A percentile compares a stretch with the other conserved stretches of the same genome.
phyloP scores from a whole-genome alignment of 768 basidiomycete species.

The Amanita exitialis region DNA sequence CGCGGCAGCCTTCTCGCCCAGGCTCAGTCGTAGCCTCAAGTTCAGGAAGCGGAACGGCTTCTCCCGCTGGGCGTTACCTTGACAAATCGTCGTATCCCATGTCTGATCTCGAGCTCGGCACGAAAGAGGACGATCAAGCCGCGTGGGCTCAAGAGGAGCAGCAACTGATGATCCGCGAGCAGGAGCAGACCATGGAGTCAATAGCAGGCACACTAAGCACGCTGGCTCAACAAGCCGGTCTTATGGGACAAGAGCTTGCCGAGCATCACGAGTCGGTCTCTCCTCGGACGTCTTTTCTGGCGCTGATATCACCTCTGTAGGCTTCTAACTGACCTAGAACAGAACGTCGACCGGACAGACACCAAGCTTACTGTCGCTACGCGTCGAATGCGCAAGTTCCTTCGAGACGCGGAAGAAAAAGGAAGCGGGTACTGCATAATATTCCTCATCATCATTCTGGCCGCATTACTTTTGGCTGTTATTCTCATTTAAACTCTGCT shows the following conservation, averaged over 20 bases:
- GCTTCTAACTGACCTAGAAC: conserved; percentile 71
- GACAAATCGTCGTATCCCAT: conserved; percentile 1
- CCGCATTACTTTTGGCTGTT: conserved; percentile 68
- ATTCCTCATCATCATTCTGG: conserved; percentile 72
- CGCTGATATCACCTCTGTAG: conserved; percentile 26
- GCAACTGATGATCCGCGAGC: conserved; percentile 78
- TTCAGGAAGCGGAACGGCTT: not conserved
- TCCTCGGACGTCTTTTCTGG: not conserved
- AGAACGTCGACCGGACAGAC: conserved; percentile 62
- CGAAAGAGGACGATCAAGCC: conserved; percentile 46
- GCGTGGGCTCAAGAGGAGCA: conserved; percentile 85
- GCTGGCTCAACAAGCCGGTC: conserved; percentile 80
- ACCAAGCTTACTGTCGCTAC: conserved; percentile 56
- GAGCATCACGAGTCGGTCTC: conserved; percentile 79
- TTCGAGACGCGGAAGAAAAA: conserved; percentile 83
- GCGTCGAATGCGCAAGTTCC: conserved; percentile 65
- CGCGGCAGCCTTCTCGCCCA: not conserved
- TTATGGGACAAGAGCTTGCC: conserved; percentile 88
- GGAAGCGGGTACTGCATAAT: conserved; percentile 88
- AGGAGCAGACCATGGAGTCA: conserved; percentile 82
- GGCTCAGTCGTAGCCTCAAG: not conserved
- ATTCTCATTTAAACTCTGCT: conserved; percentile 47
- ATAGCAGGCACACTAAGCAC: conserved; percentile 83
- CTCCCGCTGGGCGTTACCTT: not conserved
- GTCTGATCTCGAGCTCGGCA: not conserved